Base-by-base conservation (phyloP, 1,284 basidiomycete genomes). In the Prillingera fragicola region DNA sequence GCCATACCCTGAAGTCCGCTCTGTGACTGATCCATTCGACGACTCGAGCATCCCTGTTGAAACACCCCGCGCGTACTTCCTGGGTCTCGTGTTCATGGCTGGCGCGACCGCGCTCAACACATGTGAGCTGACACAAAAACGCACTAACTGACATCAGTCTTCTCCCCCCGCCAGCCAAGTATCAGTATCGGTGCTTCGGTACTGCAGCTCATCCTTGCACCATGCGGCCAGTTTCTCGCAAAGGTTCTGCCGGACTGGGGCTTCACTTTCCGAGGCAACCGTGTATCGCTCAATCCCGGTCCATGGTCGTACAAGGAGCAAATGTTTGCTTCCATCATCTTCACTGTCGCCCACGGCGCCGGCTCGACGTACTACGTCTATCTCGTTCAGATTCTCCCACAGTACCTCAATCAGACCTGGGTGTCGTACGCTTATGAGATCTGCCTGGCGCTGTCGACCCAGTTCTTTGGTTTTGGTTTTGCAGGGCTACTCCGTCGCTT, bases 231-330 rank as follows among this genome's bases (percentile, higher is more conserved):
- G 5, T 33, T 33, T 24, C 8, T 38, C 2, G 42, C 42, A 1
- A 25, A 25, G 32, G 18, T 27, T 12, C 38, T 57, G 1, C 52
- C 58, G 6, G 45, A 44, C 26, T 36, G 29, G 35, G 41, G 48
- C 4, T 38, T 57, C 33, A 43, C 21, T 2, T 9, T 51, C 12
- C 34, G 38, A 15, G 58, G 56, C 6, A 21, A 21, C 8, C 27
- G 25, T 19, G 26, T 34, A 38, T 46, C 45, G 2, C 40, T 60
- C 34, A 61, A 61, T 42, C 56, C 59, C 8, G 59, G 59, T 4
- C 48, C 43, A 4, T 60, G 48, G 43, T 52, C 47, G 12, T 41
- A 43, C 26, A 61, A 61, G 43, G 59, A 61, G 36, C 59, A 61
- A 31, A 29, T 37, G 17, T 32, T 38, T n/a, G 35, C 42, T 8